Conservation (phyloP, 1,284 basidiomycete genomes). For the Tetrapyrgos nigripes region DNA sequence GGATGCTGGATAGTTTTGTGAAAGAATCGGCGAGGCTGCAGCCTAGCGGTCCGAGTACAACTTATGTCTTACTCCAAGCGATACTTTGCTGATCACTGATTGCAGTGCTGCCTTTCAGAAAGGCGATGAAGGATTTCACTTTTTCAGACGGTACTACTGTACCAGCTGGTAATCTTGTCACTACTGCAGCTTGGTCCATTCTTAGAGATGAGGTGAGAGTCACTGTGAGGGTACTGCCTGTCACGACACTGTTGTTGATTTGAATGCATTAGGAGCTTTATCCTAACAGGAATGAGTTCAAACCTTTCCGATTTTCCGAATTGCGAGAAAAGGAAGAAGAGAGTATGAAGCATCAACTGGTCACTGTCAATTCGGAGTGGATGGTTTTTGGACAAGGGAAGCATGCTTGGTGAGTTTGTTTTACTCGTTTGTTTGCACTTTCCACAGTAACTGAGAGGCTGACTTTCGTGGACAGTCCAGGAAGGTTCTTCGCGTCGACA, state of each 20-base stretch:
- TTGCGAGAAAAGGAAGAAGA: slow-evolving; percentile 18
- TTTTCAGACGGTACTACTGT: slow-evolving; percentile 38
- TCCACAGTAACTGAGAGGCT: slow-evolving; percentile 13
- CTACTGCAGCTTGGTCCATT: slow-evolving; percentile 19
- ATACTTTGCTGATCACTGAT: slow-evolving; percentile 15
- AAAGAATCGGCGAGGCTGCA: slow-evolving; percentile 29
- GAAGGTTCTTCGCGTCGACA: slow-evolving; percentile 46
- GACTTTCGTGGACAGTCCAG: slow-evolving; percentile 34
- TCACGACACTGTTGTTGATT: neutral
- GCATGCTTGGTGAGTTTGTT: slow-evolving; percentile 37
- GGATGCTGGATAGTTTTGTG: slow-evolving; percentile 48
- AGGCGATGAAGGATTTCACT: slow-evolving; percentile 29
- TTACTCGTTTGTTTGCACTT: slow-evolving; percentile 1
- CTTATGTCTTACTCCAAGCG: neutral
- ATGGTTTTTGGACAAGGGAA: slow-evolving; percentile 21
- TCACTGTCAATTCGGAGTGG: slow-evolving; percentile 17
- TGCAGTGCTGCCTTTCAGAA: neutral
- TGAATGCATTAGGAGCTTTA: slow-evolving; percentile 19
- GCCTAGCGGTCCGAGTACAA: slow-evolving; percentile 7
- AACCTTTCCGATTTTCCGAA: slow-evolving; percentile 25
- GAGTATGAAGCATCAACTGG: slow-evolving; percentile 18
- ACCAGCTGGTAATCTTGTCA: slow-evolving; percentile 30
- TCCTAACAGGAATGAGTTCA: slow-evolving; percentile 19
- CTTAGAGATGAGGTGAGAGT: slow-evolving; percentile 22
- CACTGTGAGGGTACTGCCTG: neutral